phyloP scores from a whole-genome alignment of 73 alveolate species.

The Tetrahymena thermophila region DNA sequence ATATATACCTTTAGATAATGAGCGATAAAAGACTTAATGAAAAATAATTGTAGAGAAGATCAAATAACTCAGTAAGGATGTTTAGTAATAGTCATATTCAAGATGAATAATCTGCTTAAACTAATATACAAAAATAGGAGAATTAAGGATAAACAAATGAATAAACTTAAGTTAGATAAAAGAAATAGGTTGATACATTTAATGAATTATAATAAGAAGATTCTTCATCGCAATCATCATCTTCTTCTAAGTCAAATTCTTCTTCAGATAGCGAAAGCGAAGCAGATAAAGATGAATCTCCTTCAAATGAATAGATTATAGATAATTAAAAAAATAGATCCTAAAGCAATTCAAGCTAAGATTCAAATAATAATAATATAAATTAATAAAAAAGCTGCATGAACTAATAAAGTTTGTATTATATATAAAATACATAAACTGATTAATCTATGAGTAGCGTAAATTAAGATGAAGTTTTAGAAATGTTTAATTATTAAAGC shows the following conservation, averaged over 20 bases:
- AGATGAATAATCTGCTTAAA: neutral
- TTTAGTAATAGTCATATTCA: neutral
- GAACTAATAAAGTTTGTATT: neutral
- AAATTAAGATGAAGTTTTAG: neutral
- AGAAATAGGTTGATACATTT: neutral
- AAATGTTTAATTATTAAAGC: neutral
- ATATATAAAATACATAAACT: neutral
- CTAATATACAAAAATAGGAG: neutral
- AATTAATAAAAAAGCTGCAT: neutral
- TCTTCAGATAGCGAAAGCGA: neutral
- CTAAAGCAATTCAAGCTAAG: neutral
- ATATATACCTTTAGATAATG: neutral
- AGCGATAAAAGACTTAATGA: neutral
- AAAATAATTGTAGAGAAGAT: neutral
- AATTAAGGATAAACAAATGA: neutral
- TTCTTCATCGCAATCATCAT: neutral
- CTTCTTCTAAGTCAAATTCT: neutral
- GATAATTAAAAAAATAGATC: neutral
- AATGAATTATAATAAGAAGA: neutral
- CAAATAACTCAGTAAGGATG: neutral
- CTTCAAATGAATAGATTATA: neutral
- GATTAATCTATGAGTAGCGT: neutral
- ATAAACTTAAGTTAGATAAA: neutral
- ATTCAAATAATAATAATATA: neutral
- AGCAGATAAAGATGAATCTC: neutral